These are phyloP conservation scores for Monosporascus sp. DNA, from an alignment of 2,329 filamentous ascomycete genomes.

Conservation along the genomic window DNA sequence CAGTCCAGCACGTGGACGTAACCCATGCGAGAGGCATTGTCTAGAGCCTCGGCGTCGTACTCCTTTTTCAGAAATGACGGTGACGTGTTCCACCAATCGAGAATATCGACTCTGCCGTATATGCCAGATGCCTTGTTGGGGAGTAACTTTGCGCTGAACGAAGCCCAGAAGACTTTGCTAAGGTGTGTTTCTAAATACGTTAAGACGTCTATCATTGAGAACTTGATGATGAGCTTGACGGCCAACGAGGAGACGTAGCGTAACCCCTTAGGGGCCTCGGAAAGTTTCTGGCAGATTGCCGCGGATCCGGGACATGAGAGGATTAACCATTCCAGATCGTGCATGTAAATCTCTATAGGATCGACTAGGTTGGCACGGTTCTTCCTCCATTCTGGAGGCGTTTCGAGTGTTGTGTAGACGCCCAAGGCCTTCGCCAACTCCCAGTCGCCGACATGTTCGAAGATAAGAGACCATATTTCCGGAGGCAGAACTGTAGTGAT, in stretches of 20 bases:
- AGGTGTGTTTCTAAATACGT: conserved; percentile 61
- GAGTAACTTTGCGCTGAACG: conserved; percentile 75
- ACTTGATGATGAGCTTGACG: conserved; percentile 87
- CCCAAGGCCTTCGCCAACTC: conserved; percentile 77
- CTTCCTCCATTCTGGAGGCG: conserved; percentile 47
- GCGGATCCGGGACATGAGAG: conserved; percentile 61
- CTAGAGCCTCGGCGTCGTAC: conserved; percentile 78
- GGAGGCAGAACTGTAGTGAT: conserved; percentile 57
- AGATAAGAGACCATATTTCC: conserved; percentile 84
- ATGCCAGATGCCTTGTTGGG: conserved; percentile 84
- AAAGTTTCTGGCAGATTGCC: conserved; percentile 69
- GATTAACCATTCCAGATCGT: conserved; percentile 79
- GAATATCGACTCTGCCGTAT: conserved; percentile 76
- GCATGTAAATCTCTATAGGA: conserved; percentile 64
- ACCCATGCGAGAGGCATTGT: conserved; percentile 80
- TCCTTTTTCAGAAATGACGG: conserved; percentile 79
- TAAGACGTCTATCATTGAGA: conserved; percentile 75
- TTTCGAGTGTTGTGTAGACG: conserved; percentile 70
- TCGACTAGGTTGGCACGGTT: conserved; percentile 37
- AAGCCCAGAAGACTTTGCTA: conserved; percentile 71
- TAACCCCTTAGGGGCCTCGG: conserved; percentile 64
- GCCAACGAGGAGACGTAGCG: conserved; percentile 70
- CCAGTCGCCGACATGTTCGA: conserved; percentile 84
- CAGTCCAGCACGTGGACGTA: conserved; percentile 83
- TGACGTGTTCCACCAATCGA: conserved; percentile 88